phyloP scores from a whole-genome alignment of 176 grass and related monocot species.

The Oryza meridionalis region DNA sequence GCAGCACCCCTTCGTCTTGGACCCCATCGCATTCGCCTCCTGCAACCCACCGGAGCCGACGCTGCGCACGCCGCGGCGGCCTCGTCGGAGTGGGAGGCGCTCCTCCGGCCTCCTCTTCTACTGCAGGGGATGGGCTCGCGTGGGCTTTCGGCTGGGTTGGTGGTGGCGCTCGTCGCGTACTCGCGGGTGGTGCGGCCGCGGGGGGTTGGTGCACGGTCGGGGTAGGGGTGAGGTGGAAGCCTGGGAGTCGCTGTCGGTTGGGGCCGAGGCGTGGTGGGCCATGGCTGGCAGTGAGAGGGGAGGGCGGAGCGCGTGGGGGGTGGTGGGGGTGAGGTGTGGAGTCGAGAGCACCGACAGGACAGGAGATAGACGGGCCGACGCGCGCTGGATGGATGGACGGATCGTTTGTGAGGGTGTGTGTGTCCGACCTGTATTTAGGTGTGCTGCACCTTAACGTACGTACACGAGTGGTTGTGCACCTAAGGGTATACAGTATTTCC shows the following conservation, averaged over 20 bases:
- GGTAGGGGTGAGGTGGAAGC: background rate
- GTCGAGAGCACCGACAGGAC: slow-evolving; percentile 45
- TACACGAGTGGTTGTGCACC: background rate
- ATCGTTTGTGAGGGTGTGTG: slow-evolving; percentile 10
- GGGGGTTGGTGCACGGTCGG: slow-evolving; percentile 23
- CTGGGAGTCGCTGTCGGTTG: background rate
- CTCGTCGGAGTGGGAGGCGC: background rate
- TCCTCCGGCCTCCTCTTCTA: background rate
- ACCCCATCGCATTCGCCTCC: slow-evolving; percentile 20
- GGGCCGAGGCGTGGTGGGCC: background rate
- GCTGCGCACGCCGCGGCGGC: background rate
- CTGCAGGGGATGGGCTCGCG: background rate
- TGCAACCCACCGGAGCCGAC: background rate
- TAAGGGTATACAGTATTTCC: too few species aligned
- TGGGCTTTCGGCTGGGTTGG: background rate
- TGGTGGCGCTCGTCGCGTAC: background rate
- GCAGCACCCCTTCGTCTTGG: slow-evolving; percentile 73
- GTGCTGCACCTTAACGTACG: background rate
- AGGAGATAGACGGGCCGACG: background rate
- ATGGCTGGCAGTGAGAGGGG: background rate
- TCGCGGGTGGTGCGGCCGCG: too few species aligned
- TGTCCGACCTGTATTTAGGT: background rate
- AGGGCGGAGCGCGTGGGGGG: background rate
- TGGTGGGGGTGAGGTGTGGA: background rate
- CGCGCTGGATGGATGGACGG: background rate